These are phyloP conservation scores for Kitagawia praeruptora DNA, from an alignment of 129 eudicot species.

Conservation along the genomic window DNA sequence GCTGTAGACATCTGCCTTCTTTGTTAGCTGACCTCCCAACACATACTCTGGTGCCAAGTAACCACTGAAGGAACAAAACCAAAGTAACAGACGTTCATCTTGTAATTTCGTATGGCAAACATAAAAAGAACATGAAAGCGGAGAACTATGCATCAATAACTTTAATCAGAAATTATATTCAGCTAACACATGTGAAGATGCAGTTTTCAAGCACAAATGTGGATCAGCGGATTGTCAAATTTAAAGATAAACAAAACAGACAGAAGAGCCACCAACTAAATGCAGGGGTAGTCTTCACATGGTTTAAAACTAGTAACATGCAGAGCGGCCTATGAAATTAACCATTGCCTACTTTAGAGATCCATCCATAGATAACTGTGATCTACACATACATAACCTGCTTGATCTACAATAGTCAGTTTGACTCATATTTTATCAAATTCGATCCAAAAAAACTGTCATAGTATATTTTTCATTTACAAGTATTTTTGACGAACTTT, in stretches of 20 bases:
- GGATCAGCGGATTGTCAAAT: neutral
- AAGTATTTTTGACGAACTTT: neutral
- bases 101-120: neutral
- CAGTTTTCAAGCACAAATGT: neutral
- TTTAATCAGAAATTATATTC: neutral
- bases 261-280: neutral
- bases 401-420: neutral
- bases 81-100: neutral
- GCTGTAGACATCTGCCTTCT: conserved; percentile 92
- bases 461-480: neutral
- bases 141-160: neutral
- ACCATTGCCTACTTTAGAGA: too few species aligned
- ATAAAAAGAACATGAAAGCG: neutral
- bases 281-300: neutral
- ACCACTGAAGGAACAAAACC: conserved; percentile 46
- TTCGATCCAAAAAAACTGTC: neutral
- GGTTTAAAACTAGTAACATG: neutral
- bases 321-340: neutral
- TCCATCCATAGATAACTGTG: neutral
- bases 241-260: neutral
- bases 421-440: neutral
- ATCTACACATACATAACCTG: neutral
- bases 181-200: neutral
- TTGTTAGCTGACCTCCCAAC: conserved; percentile 76
- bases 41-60: conserved; percentile 95